These are phyloP conservation scores for Talaromyces piceae DNA, from an alignment of 2,329 filamentous ascomycete genomes.

Conservation along the genomic window DNA sequence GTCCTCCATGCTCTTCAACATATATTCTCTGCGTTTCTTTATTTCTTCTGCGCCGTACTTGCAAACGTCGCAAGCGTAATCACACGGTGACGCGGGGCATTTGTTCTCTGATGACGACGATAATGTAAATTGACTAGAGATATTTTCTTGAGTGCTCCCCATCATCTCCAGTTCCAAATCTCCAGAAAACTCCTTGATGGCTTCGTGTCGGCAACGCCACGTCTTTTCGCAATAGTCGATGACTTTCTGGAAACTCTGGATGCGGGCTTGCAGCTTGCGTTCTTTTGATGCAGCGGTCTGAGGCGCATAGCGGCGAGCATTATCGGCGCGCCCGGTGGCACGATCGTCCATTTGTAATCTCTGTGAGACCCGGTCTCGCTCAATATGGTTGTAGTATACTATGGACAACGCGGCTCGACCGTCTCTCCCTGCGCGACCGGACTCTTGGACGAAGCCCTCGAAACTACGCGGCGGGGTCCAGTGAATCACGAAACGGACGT, in stretches of 20 bases:
- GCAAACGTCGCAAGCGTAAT: conserved; percentile 72
- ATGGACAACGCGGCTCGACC: conserved; percentile 82
- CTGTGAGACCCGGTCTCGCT: conserved; percentile 64
- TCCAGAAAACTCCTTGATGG: conserved; percentile 72
- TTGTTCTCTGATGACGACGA: conserved; percentile 14
- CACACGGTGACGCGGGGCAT: conserved; percentile 46
- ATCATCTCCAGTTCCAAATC: conserved; percentile 42
- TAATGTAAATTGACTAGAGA: conserved; percentile 13
- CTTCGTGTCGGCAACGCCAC: conserved; percentile 62
- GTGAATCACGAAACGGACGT: conserved; percentile 90
- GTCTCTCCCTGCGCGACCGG: conserved; percentile 81
- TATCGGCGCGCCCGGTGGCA: conserved; percentile 16
- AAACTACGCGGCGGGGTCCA: conserved; percentile 93
- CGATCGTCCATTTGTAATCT: conserved; percentile 39
- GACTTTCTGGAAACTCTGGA: conserved; percentile 60
- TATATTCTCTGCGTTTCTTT: conserved; percentile 45
- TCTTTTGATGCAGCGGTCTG: conserved; percentile 31
- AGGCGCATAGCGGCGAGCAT: conserved; percentile 43
- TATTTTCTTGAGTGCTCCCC: conserved; percentile 17
- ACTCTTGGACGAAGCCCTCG: conserved; percentile 94
- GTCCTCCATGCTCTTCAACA: not conserved
- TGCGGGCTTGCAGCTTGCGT: conserved; percentile 37
- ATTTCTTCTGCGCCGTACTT: conserved; percentile 56
- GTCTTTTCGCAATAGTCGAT: conserved; percentile 76
- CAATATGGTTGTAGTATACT: conserved; percentile 83